Conservation (phyloP, 495 filamentous ascomycete genomes). For the Podospora pseudopauciseta region DNA sequence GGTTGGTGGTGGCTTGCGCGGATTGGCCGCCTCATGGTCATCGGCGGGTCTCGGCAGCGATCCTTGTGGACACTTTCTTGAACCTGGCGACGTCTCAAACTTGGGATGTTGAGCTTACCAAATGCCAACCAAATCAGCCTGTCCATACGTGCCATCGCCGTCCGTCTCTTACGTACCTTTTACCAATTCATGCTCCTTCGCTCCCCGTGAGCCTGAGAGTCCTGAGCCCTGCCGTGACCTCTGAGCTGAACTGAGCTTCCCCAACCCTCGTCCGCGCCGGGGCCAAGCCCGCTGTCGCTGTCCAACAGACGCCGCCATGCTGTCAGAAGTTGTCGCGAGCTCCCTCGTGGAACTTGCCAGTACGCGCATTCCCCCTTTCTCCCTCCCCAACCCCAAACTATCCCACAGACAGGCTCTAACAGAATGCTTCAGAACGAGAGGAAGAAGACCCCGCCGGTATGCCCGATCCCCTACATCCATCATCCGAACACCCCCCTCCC, state of each 20-base stretch:
- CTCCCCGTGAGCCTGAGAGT: constrained; percentile 7
- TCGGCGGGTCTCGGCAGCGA: background rate
- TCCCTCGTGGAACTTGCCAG: constrained; percentile 41
- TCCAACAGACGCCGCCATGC: constrained; percentile 19
- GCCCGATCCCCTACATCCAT: constrained; percentile 8
- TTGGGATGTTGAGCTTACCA: constrained; percentile 9
- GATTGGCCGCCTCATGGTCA: constrained; percentile 11
- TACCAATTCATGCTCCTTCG: constrained; percentile 19
- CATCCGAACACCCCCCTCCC: background rate
- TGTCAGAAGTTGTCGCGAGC: constrained; percentile 35
- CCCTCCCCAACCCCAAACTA: background rate
- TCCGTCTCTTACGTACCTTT: constrained; percentile 15
- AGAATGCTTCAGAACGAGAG: constrained; percentile 42
- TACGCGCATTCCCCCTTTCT: constrained; percentile 25
- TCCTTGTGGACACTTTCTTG: constrained; percentile 11
- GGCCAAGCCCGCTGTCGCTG: constrained; percentile 9
- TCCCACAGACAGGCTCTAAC: constrained; percentile 20
- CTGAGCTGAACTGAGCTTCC: background rate
- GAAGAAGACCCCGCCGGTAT: constrained; percentile 52
- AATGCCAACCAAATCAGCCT: constrained; percentile 7
- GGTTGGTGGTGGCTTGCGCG: constrained; percentile 8
- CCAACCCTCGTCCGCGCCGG: constrained; percentile 8
- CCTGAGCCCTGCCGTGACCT: constrained; percentile 4
- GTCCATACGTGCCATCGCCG: background rate
- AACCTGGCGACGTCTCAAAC: constrained; percentile 24